Evolutionary conservation across 2,329 filamentous ascomycete genomes (phyloP).

Genomic region (Colletotrichum magnum): DNA sequence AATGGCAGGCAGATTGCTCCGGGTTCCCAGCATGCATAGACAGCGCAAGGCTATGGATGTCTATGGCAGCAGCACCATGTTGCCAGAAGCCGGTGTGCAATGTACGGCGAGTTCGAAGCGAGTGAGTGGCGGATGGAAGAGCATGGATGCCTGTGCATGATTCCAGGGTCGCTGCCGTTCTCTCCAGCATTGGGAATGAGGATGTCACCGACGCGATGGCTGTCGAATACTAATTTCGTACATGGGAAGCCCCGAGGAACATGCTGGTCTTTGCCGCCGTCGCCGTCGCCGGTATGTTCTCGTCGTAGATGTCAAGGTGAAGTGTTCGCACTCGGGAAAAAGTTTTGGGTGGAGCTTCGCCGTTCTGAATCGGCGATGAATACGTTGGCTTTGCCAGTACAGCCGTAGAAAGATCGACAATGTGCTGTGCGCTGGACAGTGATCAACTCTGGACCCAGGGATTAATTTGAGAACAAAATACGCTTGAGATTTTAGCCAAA

Average conservation of each 20-base stretch:
- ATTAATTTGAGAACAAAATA: neutral
- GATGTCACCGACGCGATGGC: constrained; percentile 22
- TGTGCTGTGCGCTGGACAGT: neutral
- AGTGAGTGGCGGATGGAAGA: constrained; percentile 54
- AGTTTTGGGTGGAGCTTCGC: constrained; percentile 34
- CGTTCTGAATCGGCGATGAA: constrained; percentile 18
- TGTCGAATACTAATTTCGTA: constrained; percentile 29
- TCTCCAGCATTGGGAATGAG: constrained; percentile 66
- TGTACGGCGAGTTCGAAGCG: constrained; percentile 57
- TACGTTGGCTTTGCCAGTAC: constrained; percentile 1
- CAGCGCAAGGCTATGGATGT: constrained; percentile 57
- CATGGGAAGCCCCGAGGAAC: constrained; percentile 6
- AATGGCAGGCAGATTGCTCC: constrained; percentile 42
- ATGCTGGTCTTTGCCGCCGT: constrained; percentile 28
- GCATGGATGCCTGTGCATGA: constrained; percentile 68
- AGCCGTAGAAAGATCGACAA: neutral
- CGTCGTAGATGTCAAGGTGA: neutral
- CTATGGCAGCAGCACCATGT: constrained; percentile 66
- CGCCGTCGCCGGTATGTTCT: neutral
- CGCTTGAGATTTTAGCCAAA: neutral
- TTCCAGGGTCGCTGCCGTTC: constrained; percentile 70
- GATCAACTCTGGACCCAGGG: neutral
- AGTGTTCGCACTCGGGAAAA: constrained; percentile 22
- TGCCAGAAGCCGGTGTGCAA: constrained; percentile 68
- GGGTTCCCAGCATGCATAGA: constrained; percentile 45